Percentiles rank a stretch among this genome's conserved stretches.
These are phyloP conservation scores for Phytophthora meadii DNA, from an alignment of 352 stramenopile genomes.

Conservation along the genomic window DNA sequence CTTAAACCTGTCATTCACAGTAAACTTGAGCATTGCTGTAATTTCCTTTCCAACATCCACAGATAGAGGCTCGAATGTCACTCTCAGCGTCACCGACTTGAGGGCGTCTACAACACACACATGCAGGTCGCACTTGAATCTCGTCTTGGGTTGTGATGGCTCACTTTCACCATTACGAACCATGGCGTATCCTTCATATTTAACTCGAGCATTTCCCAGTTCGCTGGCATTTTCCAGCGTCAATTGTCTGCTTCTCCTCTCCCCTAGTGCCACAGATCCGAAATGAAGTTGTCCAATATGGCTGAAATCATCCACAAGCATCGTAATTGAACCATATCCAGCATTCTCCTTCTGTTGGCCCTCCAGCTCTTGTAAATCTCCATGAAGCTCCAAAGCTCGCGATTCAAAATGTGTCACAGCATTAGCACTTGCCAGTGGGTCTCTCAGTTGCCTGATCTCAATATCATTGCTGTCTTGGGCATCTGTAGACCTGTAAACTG, in stretches of 20 bases:
- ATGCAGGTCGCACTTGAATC: slow-evolving; percentile 80
- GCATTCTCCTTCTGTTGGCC: background rate
- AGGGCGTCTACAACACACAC: slow-evolving; percentile 72
- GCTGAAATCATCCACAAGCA: slow-evolving; percentile 61
- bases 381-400: slow-evolving; percentile 26
- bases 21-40: slow-evolving; percentile 59
- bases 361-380: slow-evolving; percentile 5
- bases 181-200: slow-evolving; percentile 72
- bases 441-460: background rate
- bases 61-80: slow-evolving; percentile 66
- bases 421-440: slow-evolving; percentile 8
- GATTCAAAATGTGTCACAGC: slow-evolving; percentile 29
- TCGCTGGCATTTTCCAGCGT: slow-evolving; percentile 69
- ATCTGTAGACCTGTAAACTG: slow-evolving; percentile 5
- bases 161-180: slow-evolving; percentile 14
- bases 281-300: slow-evolving; percentile 56
- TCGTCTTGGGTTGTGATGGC: slow-evolving; percentile 24
- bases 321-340: slow-evolving; percentile 6
- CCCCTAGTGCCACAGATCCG: slow-evolving; percentile 54
- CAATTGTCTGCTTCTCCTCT: slow-evolving; percentile 56
- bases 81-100: slow-evolving; percentile 55
- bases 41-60: slow-evolving; percentile 53
- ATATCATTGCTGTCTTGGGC: slow-evolving; percentile 3
- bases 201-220: slow-evolving; percentile 62
- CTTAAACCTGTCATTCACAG: slow-evolving; percentile 66